These are phyloP conservation scores for Acidiella bohemica DNA, from an alignment of 495 filamentous ascomycete genomes.

Conservation along the genomic window DNA sequence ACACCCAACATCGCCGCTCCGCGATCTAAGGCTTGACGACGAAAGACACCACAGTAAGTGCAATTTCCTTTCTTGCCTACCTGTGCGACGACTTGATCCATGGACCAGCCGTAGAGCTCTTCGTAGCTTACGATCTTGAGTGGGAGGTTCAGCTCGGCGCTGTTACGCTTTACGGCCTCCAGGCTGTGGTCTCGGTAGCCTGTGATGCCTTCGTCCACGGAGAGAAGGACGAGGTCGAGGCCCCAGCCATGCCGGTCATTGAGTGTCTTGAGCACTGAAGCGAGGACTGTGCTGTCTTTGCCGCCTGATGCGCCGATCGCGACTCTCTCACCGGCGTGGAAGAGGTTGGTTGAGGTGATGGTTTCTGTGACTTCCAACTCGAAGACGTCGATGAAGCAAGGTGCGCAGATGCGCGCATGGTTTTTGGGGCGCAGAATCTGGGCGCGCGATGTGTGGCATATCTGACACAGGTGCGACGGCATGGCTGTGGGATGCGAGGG, in stretches of 20 bases:
- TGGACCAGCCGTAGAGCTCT: conserved; percentile 96
- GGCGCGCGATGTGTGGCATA: conserved; percentile 64
- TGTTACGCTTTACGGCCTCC: conserved; percentile 91
- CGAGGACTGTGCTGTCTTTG: conserved; percentile 94
- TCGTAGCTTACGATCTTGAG: conserved; percentile 84
- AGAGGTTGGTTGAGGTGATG: conserved; percentile 63
- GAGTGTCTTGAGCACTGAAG: conserved; percentile 84
- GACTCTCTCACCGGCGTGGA: conserved; percentile 70
- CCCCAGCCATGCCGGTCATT: conserved; percentile 84
- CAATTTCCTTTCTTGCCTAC: conserved; percentile 98
- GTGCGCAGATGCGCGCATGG: conserved; percentile 76
- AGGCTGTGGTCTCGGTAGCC: conserved; percentile 92
- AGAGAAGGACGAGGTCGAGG: conserved; percentile 70
- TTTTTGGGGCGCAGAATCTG: conserved; percentile 91
- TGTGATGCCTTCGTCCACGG: conserved; percentile 93
- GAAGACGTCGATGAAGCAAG: conserved; percentile 75
- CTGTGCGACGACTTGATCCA: conserved; percentile 93
- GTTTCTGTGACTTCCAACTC: conserved; percentile 91
- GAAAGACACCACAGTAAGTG: conserved; percentile 95
- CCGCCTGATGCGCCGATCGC: conserved; percentile 94
- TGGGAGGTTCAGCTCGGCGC: conserved; percentile 76
- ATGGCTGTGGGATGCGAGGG: conserved; percentile 30
- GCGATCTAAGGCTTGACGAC: conserved; percentile 84
- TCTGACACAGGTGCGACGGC: conserved; percentile 51
- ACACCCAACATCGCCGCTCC: conserved; percentile 80